phyloP scores from a whole-genome alignment of 2,329 filamentous ascomycete species.

The Colletotrichum spinosum region DNA sequence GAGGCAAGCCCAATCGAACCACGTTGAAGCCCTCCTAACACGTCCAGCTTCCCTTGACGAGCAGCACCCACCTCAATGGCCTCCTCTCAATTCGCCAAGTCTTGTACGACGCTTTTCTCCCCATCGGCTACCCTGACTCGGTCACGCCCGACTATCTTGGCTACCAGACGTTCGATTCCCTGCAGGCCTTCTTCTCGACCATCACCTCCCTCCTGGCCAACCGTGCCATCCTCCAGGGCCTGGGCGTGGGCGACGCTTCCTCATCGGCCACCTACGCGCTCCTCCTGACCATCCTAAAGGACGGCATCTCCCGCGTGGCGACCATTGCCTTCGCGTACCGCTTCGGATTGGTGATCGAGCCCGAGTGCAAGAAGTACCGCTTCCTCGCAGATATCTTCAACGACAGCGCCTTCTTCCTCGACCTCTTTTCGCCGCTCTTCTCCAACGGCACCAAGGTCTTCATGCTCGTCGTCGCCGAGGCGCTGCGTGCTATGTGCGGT shows the following conservation, averaged over 20 bases:
- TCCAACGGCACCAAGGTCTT: conserved; percentile 63
- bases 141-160: conserved; percentile 87
- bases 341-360: conserved; percentile 84
- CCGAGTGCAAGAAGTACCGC: conserved; percentile 91
- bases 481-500: conserved; percentile 77
- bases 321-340: conserved; percentile 89
- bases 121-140: conserved; percentile 87
- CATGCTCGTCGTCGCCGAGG: conserved; percentile 62
- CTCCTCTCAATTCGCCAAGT: conserved; percentile 39
- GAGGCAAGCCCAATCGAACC: conserved; percentile 10
- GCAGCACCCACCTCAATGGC: too few relatives aligned
- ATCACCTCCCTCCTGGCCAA: conserved; percentile 85
- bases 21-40: too few relatives aligned
- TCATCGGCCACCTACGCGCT: conserved; percentile 85
- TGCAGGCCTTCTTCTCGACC: conserved; percentile 86
- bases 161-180: conserved; percentile 78
- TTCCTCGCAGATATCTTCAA: conserved; percentile 91
- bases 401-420: conserved; percentile 86
- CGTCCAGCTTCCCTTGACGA: too few relatives aligned
- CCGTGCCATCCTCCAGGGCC: conserved; percentile 79
- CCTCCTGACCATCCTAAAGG: conserved; percentile 84
- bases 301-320: conserved; percentile 82
- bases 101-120: conserved; percentile 79
- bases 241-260: conserved; percentile 86
- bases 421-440: conserved; percentile 82